Evolutionary conservation across 257 asterid genomes (phyloP).

Genomic region (Solanum appendiculatum): DNA sequence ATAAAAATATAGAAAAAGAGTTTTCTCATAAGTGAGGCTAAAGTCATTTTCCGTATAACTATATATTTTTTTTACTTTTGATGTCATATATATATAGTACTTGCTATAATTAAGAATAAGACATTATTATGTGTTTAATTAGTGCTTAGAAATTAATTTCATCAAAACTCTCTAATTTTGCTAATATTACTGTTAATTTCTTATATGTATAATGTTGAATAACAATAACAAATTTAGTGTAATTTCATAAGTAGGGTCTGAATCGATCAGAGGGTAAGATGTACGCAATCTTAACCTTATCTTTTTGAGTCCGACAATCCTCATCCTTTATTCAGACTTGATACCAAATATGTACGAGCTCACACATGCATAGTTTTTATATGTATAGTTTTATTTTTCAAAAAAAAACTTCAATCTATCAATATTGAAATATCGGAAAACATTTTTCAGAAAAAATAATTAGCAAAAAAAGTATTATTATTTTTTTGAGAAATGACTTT

Average conservation of each 20-base stretch:
- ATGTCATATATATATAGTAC: neutral
- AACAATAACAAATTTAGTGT: too few relatives aligned
- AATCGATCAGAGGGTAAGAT: neutral
- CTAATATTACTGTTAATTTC: neutral
- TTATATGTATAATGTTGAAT: neutral
- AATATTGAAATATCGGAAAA: too few relatives aligned
- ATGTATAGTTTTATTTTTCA: too few relatives aligned
- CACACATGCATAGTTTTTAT: neutral
- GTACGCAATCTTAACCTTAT: too few relatives aligned
- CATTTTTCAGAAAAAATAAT: too few relatives aligned
- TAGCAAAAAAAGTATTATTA: too few relatives aligned
- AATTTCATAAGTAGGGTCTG: too few relatives aligned
- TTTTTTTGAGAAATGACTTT: neutral
- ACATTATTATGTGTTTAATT: neutral
- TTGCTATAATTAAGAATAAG: neutral
- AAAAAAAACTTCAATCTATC: too few relatives aligned
- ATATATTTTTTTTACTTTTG: neutral
- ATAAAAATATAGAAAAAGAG: neutral
- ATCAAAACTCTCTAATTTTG: neutral
- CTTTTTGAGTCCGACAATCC: fast-evolving
- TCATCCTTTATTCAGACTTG: too few relatives aligned
- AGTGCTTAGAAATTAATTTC: neutral
- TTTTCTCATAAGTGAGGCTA: neutral
- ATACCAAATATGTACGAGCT: neutral
- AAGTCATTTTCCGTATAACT: neutral